Percentiles rank a stretch among this genome's conserved stretches.
Conservation (phyloP, 768 basidiomycete genomes). For the Leccinellum rugosiceps region DNA sequence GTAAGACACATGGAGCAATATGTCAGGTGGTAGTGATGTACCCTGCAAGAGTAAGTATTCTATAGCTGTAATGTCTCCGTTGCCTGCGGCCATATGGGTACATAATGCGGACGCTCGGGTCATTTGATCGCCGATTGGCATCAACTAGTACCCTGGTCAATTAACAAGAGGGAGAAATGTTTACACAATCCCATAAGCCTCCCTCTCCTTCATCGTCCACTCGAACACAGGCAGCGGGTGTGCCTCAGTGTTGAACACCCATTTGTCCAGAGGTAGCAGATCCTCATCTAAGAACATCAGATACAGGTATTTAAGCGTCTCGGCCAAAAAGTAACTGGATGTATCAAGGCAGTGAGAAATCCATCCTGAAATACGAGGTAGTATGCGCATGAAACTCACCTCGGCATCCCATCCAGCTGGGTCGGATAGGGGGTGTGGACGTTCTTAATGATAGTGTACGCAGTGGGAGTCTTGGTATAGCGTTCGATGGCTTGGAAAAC, state of each 20-base stretch:
- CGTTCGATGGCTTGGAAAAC: conserved; percentile 66
- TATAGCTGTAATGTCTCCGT: too few relatives aligned
- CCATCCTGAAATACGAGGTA: background rate
- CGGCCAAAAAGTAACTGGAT: conserved; percentile 50
- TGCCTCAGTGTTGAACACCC: conserved; percentile 68
- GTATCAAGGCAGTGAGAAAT: conserved; percentile 10
- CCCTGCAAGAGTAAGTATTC: too few relatives aligned
- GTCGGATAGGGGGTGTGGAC: conserved; percentile 41
- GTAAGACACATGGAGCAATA: too few relatives aligned
- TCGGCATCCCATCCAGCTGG: conserved; percentile 62
- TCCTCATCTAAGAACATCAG: conserved; percentile 66
- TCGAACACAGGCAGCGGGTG: conserved; percentile 75
- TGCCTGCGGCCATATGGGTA: too few relatives aligned
- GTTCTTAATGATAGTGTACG: conserved; percentile 52
- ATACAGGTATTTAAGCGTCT: conserved; percentile 71
- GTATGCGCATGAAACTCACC: conserved; percentile 38
- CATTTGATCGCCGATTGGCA: too few relatives aligned
- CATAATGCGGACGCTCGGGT: too few relatives aligned
- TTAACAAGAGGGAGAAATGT: too few relatives aligned
- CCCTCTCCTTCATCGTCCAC: conserved; percentile 56
- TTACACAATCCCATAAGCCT: conserved; percentile 33
- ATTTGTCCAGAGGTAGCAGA: conserved; percentile 48
- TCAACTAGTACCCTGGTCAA: too few relatives aligned
- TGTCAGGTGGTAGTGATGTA: too few relatives aligned
- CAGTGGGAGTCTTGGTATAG: conserved; percentile 51